phyloP scores from a whole-genome alignment of 2,329 filamentous ascomycete species.

The Cladophialophora immunda region DNA sequence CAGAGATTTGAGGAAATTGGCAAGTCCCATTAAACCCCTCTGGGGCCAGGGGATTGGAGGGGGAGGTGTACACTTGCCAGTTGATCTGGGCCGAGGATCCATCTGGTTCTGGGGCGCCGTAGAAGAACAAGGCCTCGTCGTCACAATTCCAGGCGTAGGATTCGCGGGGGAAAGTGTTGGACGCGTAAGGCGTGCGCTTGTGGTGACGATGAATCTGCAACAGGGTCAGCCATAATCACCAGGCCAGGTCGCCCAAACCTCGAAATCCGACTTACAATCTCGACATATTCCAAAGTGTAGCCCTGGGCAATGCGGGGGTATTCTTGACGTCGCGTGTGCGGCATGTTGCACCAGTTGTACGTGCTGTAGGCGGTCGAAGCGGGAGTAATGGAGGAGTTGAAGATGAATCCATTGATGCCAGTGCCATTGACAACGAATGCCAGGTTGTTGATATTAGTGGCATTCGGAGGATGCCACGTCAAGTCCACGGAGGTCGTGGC shows the following conservation, averaged over 20 bases:
- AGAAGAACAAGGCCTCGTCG: slow-evolving; percentile 75
- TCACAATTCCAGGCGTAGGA: slow-evolving; percentile 76
- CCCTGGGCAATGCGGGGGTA: slow-evolving; percentile 65
- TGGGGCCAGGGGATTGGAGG: slow-evolving; percentile 72
- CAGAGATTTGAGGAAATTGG: slow-evolving; percentile 82
- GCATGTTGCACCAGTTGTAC: slow-evolving; percentile 91
- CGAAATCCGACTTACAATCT: slow-evolving; percentile 63
- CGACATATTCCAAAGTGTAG: slow-evolving; percentile 77
- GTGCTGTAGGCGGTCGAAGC: slow-evolving; percentile 63
- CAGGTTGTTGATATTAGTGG: slow-evolving; percentile 69
- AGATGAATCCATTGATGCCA: slow-evolving; percentile 78
- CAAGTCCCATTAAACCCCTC: slow-evolving; percentile 76
- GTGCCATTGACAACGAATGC: slow-evolving; percentile 63
- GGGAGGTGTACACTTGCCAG: slow-evolving; percentile 70
- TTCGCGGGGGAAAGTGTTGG: slow-evolving; percentile 79
- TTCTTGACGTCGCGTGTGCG: slow-evolving; percentile 74
- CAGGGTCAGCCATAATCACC: not conserved
- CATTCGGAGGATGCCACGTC: slow-evolving; percentile 67
- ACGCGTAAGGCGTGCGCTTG: slow-evolving; percentile 81
- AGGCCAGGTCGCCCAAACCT: not conserved
- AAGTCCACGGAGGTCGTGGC: slow-evolving; percentile 48
- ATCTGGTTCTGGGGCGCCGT: slow-evolving; percentile 63
- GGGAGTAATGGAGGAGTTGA: slow-evolving; percentile 70
- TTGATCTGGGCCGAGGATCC: slow-evolving; percentile 65
- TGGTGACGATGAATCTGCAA: slow-evolving; percentile 79